phyloP scores from a whole-genome alignment of 2,329 filamentous ascomycete species.

The Sclerotinia subarctica region DNA sequence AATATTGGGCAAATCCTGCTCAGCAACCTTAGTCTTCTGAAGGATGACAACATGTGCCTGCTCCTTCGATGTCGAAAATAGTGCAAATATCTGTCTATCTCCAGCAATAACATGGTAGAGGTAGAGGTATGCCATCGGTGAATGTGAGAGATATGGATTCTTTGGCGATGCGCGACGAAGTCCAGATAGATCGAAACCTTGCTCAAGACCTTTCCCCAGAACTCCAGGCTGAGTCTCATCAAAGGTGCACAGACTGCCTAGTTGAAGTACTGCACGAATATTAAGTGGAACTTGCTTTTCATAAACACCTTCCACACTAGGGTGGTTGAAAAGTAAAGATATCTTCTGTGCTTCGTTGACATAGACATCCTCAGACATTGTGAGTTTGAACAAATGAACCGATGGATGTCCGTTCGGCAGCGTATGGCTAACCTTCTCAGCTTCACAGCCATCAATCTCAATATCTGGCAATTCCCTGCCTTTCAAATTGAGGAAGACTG shows the following conservation, averaged over 20 bases:
- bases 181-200: conserved; percentile 83
- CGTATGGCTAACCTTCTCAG: conserved; percentile 90
- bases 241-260: conserved; percentile 90
- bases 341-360: conserved; percentile 82
- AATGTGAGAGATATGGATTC: conserved; percentile 71
- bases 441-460: conserved; percentile 77
- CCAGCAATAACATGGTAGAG: conserved; percentile 89
- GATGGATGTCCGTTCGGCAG: conserved; percentile 94
- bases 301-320: conserved; percentile 95
- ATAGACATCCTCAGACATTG: conserved; percentile 83
- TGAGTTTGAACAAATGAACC: conserved; percentile 89
- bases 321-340: conserved; percentile 79
- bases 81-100: conserved; percentile 86
- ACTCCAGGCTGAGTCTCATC: conserved; percentile 88
- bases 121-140: conserved; percentile 79
- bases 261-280: conserved; percentile 79
- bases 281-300: conserved; percentile 89
- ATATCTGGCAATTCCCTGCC: conserved; percentile 83
- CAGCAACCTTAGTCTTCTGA: conserved; percentile 72
- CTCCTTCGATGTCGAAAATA: conserved; percentile 80
- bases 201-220: conserved; percentile 85
- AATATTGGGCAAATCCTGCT: conserved; percentile 83
- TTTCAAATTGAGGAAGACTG: conserved; percentile 90
- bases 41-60: conserved; percentile 87
- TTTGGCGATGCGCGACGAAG: conserved; percentile 67